Conservation (phyloP, 495 filamentous ascomycete species). For the Penicillium macrosclerotiorum region DNA sequence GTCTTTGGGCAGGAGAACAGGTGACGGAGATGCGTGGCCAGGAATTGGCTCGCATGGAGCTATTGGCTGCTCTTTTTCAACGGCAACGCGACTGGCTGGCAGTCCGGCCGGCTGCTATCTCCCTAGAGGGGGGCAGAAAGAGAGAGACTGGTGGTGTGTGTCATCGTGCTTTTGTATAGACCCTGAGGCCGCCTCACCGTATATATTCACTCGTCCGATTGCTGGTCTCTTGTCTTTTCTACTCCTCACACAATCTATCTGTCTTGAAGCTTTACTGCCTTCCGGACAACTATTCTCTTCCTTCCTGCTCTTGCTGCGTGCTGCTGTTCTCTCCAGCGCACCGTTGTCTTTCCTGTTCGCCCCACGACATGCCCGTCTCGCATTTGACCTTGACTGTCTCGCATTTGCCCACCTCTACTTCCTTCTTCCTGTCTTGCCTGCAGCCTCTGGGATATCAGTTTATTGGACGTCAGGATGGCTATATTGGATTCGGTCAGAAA, state of each 20-base stretch:
- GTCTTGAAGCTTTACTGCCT: no score
- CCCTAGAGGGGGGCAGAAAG: no score
- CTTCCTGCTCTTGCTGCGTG: background rate
- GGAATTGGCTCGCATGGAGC: slow-evolving; percentile 11
- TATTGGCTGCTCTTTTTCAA: slow-evolving; percentile 8
- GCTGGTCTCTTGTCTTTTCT: slow-evolving; percentile 14
- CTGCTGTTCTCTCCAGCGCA: background rate
- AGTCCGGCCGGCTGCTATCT: no score
- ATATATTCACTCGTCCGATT: slow-evolving; percentile 31
- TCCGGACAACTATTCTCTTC: slow-evolving; percentile 26
- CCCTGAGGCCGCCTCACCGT: slow-evolving; percentile 16
- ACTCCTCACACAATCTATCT: slow-evolving; percentile 7
- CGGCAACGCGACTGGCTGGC: no score
- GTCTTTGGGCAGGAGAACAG: background rate
- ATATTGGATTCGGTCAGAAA: slow-evolving; percentile 57
- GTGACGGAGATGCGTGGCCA: slow-evolving; percentile 12
- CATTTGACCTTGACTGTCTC: slow-evolving; percentile 64
- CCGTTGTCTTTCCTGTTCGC: slow-evolving; percentile 12
- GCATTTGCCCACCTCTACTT: slow-evolving; percentile 73
- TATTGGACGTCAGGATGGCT: slow-evolving; percentile 51
- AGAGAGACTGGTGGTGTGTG: slow-evolving; percentile 14
- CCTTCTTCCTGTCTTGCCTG: slow-evolving; percentile 74
- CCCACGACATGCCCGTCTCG: slow-evolving; percentile 52
- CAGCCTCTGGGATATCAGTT: slow-evolving; percentile 75
- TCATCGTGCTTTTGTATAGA: slow-evolving; percentile 19